Conservation (phyloP, 2,329 filamentous ascomycete species). For the Ophiostoma ulmi region DNA sequence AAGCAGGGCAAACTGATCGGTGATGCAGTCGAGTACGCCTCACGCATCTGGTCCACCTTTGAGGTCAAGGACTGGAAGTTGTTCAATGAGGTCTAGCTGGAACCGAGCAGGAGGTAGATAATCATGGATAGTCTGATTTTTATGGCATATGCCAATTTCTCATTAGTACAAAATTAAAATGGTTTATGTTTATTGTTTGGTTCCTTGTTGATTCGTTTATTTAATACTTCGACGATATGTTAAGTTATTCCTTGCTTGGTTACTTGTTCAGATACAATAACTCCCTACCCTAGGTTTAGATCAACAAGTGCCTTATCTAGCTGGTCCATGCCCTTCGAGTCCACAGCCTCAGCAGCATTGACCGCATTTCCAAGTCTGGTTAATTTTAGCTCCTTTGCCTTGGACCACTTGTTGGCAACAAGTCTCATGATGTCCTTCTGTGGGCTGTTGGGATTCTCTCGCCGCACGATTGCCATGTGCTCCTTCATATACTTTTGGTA, state of each 20-base stretch:
- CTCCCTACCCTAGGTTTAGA: conserved; percentile 21
- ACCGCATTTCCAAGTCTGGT: not conserved
- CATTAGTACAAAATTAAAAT: not conserved
- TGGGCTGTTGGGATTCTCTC: conserved; percentile 50
- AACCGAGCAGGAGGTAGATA: not conserved
- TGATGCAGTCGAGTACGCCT: conserved; percentile 61
- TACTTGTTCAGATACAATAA: not conserved
- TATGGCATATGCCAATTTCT: not conserved
- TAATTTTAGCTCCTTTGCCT: conserved; percentile 33
- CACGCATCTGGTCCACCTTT: conserved; percentile 65
- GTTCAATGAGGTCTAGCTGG: conserved; percentile 47
- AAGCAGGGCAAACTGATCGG: conserved; percentile 64
- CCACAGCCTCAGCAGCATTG: conserved; percentile 25
- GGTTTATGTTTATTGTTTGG: not conserved
- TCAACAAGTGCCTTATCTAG: conserved; percentile 26
- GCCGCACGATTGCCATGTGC: conserved; percentile 59
- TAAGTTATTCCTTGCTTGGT: not conserved
- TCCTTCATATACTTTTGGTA: conserved; percentile 58
- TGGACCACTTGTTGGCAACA: conserved; percentile 59
- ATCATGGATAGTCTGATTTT: not conserved
- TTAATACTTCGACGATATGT: not conserved
- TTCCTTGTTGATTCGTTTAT: not conserved
- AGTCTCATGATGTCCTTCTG: conserved; percentile 66
- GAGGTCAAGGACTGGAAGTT: conserved; percentile 75
- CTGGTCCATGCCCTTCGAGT: conserved; percentile 16